phyloP scores from a whole-genome alignment of 106 monocot genomes.

The Iris macrosiphon region DNA sequence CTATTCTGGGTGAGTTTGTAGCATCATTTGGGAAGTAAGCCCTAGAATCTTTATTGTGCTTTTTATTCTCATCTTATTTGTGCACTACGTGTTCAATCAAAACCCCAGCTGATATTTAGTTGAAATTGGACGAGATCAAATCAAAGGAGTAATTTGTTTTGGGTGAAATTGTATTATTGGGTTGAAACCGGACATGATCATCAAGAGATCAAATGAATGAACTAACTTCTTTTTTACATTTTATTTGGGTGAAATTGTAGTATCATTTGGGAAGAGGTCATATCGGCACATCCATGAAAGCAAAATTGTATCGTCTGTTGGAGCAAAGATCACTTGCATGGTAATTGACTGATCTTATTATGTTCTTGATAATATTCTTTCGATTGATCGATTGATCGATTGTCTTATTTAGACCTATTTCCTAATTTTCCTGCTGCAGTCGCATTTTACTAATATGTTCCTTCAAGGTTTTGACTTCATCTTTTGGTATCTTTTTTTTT shows the following conservation, averaged over 20 bases:
- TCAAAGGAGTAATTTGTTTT: too few relatives aligned
- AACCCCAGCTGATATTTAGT: too few relatives aligned
- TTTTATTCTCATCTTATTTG: too few relatives aligned
- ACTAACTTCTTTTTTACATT: too few relatives aligned
- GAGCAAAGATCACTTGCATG: slow-evolving; percentile 75
- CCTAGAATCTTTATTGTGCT: too few relatives aligned
- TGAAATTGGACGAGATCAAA: too few relatives aligned
- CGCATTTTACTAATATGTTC: slow-evolving; percentile 86
- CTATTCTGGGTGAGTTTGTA: too few relatives aligned
- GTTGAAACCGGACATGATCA: too few relatives aligned
- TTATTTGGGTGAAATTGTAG: slow-evolving; percentile 25
- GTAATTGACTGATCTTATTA: slow-evolving; percentile 24
- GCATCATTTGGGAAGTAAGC: too few relatives aligned
- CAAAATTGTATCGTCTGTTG: slow-evolving; percentile 61
- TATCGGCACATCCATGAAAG: slow-evolving; percentile 80
- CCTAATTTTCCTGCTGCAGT: slow-evolving; percentile 31
- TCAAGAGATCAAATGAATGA: too few relatives aligned
- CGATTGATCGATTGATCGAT: neutral
- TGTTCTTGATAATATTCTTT: neutral
- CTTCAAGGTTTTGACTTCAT: slow-evolving; percentile 59
- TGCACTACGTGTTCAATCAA: too few relatives aligned
- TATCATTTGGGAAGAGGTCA: slow-evolving; percentile 98
- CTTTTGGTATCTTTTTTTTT: neutral
- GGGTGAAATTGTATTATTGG: too few relatives aligned
- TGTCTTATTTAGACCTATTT: neutral